A percentile compares a stretch with the other conserved stretches of the same genome.
These are phyloP conservation scores for Cinnamomum chago DNA, from an alignment of 164 flowering plant species.

Conservation along the genomic window DNA sequence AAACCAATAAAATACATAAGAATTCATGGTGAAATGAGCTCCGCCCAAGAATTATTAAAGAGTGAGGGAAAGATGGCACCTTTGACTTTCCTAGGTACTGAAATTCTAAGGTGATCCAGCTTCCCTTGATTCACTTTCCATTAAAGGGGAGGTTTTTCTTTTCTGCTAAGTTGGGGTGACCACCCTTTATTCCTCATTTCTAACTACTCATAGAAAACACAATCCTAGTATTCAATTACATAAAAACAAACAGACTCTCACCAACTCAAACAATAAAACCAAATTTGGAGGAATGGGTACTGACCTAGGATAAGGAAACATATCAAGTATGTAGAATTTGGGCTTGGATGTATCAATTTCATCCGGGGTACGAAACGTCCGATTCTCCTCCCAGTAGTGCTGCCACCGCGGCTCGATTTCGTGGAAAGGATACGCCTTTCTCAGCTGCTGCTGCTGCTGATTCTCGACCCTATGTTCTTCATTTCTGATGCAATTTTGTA, in stretches of 20 bases:
- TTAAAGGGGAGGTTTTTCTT: neutral
- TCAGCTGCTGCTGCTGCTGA: conserved; percentile 23
- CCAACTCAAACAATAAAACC: neutral
- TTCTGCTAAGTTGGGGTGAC: too few species aligned
- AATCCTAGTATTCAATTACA: too few species aligned
- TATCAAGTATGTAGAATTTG: conserved; percentile 91
- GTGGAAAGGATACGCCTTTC: conserved; percentile 77
- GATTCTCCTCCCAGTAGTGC: conserved; percentile 73
- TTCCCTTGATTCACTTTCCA: neutral
- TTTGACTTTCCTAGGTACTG: neutral
- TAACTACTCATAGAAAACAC: too few species aligned
- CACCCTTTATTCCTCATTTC: too few species aligned
- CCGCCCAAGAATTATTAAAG: too few species aligned
- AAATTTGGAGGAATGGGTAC: neutral
- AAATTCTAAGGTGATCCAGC: neutral
- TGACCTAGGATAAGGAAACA: conserved; percentile 99
- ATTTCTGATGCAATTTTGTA: conserved; percentile 7
- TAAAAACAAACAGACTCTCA: too few species aligned
- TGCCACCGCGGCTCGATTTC: conserved; percentile 96
- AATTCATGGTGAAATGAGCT: too few species aligned
- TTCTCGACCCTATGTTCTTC: conserved; percentile 19
- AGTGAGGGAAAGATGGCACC: neutral
- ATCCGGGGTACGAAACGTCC: conserved; percentile 81
- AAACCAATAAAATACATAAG: too few species aligned
- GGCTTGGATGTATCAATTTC: conserved; percentile 86